Conservation (phyloP, 2,329 filamentous ascomycete genomes). For the Colletotrichum sp. region DNA sequence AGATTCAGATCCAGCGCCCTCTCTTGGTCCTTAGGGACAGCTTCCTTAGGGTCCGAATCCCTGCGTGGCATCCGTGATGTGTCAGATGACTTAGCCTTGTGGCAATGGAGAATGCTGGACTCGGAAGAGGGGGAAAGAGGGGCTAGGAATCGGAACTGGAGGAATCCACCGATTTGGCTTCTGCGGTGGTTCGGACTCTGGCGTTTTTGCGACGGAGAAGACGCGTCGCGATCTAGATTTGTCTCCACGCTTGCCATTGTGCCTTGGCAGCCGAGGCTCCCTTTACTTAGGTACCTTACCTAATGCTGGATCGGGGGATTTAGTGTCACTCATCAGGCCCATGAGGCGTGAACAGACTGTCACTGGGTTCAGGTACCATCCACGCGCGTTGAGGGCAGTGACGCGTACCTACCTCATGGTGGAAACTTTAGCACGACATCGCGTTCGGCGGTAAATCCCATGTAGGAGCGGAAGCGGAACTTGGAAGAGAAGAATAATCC, state of each 20-base stretch:
- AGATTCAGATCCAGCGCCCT: background rate
- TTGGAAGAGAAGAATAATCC: background rate
- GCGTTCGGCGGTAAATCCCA: background rate
- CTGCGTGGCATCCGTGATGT: background rate
- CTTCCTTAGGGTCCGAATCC: background rate
- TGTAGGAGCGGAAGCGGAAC: background rate
- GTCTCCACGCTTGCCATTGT: background rate
- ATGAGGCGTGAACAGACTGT: background rate
- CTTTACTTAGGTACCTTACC: background rate
- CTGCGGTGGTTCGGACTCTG: background rate
- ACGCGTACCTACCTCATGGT: background rate
- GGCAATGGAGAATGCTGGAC: background rate
- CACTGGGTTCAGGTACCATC: background rate
- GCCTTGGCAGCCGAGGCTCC: background rate
- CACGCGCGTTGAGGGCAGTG: background rate
- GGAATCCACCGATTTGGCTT: constrained; percentile 1
- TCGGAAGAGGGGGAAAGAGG: background rate
- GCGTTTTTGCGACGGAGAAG: background rate
- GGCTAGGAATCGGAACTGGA: background rate
- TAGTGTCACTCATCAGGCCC: background rate
- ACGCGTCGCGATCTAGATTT: background rate
- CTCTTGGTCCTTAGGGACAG: background rate
- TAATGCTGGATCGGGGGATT: background rate
- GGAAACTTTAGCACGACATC: background rate
- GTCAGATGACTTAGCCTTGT: background rate